phyloP scores from a whole-genome alignment of 1,284 basidiomycete species.

The Afroboletus lepidellus region DNA sequence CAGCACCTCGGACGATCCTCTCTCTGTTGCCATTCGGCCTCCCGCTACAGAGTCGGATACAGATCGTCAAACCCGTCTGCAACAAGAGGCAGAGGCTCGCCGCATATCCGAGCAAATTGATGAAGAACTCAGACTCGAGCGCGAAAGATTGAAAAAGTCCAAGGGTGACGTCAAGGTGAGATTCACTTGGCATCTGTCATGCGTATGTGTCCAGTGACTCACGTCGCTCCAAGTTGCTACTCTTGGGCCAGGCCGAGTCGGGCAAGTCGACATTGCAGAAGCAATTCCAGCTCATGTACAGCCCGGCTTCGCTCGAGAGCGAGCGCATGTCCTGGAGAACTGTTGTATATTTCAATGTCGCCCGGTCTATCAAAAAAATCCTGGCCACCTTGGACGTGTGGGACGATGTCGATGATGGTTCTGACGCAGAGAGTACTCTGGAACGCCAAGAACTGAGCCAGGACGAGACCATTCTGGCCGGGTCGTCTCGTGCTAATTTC shows the following conservation, averaged over 20 bases:
- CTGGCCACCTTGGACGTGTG: conserved; percentile 66
- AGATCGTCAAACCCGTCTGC: conserved; percentile 58
- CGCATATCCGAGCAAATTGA: conserved; percentile 76
- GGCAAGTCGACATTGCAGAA: conserved; percentile 82
- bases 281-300: conserved; percentile 85
- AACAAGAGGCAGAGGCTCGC: conserved; percentile 68
- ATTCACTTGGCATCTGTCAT: conserved; percentile 11
- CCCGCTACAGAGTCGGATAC: conserved; percentile 62
- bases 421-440: conserved; percentile 38
- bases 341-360: conserved; percentile 82
- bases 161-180: conserved; percentile 75
- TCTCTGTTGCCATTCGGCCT: conserved; percentile 65
- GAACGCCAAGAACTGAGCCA: conserved; percentile 34
- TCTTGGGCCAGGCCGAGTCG: conserved; percentile 80
- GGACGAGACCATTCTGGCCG: conserved; percentile 23
- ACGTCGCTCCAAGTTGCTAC: conserved; percentile 51
- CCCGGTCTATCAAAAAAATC: conserved; percentile 73
- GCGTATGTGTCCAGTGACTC: conserved; percentile 24
- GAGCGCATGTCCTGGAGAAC: conserved; percentile 79
- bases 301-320: conserved; percentile 68
- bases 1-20: conserved; percentile 70
- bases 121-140: conserved; percentile 69
- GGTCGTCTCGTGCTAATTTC: conserved; percentile 15
- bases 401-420: conserved; percentile 58
- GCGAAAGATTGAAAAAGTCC: conserved; percentile 57